Percentiles rank a stretch among this genome's conserved stretches.
Evolutionary conservation across 768 basidiomycete genomes (phyloP).

Genomic region (Astraeus odoratus): DNA sequence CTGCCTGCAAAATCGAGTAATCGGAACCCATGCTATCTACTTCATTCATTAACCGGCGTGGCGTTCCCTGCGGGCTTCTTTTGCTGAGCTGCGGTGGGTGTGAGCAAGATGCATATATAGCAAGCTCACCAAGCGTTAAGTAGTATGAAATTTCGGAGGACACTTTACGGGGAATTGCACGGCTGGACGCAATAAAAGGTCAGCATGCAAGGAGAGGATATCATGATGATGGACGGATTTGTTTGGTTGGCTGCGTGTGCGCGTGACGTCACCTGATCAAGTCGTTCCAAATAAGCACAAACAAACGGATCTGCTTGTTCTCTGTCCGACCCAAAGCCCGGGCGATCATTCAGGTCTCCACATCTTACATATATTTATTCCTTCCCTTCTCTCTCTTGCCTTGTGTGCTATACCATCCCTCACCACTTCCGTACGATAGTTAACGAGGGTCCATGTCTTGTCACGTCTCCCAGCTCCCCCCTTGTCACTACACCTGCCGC

Average conservation of each 20-base stretch:
- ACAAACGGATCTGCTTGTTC: background rate
- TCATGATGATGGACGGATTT: background rate
- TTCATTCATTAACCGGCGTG: too few species aligned
- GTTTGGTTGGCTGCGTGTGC: background rate
- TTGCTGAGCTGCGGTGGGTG: too few species aligned
- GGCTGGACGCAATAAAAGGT: too few species aligned
- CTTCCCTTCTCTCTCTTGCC: background rate
- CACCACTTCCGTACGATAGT: background rate
- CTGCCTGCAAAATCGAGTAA: background rate
- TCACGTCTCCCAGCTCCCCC: constrained; percentile 9
- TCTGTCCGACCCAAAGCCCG: background rate
- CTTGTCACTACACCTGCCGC: constrained; percentile 23
- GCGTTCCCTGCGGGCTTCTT: too few species aligned
- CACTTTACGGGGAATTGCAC: too few species aligned
- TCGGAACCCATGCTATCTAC: too few species aligned
- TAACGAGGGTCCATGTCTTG: constrained; percentile 12
- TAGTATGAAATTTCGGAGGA: too few species aligned
- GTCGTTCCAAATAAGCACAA: constrained; percentile 6
- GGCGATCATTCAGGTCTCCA: constrained; percentile 1
- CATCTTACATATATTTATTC: background rate
- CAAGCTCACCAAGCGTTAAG: too few species aligned
- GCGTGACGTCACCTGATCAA: constrained; percentile 21
- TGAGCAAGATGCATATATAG: too few species aligned
- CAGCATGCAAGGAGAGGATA: background rate
- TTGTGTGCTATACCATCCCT: background rate